These are phyloP conservation scores for Magnusiomyces sp. DNA, from an alignment of 1,139 yeast species.

Conservation along the genomic window DNA sequence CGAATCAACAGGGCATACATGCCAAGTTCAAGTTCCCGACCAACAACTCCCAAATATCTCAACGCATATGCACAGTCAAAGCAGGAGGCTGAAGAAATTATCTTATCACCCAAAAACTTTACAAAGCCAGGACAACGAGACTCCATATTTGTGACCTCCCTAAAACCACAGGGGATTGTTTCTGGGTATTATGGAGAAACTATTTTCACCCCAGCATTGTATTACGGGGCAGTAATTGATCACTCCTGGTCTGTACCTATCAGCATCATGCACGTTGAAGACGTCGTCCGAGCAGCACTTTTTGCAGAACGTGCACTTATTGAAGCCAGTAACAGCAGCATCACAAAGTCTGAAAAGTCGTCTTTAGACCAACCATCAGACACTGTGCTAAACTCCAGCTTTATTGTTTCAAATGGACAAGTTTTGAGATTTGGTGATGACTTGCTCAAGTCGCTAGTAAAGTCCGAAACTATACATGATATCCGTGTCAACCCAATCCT, in stretches of 20 bases:
- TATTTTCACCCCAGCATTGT: conserved; percentile 23
- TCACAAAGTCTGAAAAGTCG: not conserved
- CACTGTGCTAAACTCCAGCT: conserved; percentile 7
- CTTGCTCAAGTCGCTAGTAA: conserved; percentile 4
- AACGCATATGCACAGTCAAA: conserved; percentile 24
- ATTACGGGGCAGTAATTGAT: conserved; percentile 20
- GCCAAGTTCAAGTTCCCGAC: conserved; percentile 3
- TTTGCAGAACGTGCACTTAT: conserved; percentile 20
- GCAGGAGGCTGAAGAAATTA: conserved; percentile 14
- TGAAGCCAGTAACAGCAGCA: conserved; percentile 8
- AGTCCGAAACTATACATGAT: not conserved
- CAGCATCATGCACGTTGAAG: conserved; percentile 28
- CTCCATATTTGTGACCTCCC: not conserved
- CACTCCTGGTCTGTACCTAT: conserved; percentile 25
- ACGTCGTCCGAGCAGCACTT: conserved; percentile 26
- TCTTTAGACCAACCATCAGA: not conserved
- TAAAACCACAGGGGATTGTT: conserved; percentile 21
- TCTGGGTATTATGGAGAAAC: conserved; percentile 28
- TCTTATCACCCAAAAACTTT: conserved; percentile 8
- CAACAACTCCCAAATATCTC: conserved; percentile 13
- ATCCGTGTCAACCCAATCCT: conserved; percentile 12
- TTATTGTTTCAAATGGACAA: conserved; percentile 14
- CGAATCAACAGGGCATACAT: not conserved
- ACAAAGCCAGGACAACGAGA: not conserved
- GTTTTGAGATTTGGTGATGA: conserved; percentile 7